Conservation (phyloP, 2,329 filamentous ascomycete genomes). For the Trichoderma semiorbis region DNA sequence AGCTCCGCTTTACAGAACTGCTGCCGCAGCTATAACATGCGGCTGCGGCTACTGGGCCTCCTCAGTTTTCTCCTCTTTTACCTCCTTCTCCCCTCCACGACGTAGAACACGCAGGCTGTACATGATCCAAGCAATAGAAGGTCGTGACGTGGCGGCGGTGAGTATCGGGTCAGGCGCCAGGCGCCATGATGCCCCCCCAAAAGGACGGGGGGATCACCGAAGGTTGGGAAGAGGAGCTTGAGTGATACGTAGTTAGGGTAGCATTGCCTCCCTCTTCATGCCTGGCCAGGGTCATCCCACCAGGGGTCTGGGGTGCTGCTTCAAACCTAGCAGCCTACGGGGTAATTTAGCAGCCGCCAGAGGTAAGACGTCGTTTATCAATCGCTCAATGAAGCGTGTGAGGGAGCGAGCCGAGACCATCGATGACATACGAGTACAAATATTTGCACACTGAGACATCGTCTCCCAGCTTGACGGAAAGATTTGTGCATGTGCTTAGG, state of each 20-base stretch:
- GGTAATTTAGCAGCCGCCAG: neutral
- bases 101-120: neutral
- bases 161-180: constrained; percentile 12
- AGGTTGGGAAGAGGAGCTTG: neutral
- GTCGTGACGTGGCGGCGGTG: constrained; percentile 20
- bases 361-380: neutral
- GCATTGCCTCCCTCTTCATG: constrained; percentile 15
- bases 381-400: neutral
- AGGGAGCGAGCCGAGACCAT: neutral
- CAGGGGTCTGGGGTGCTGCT: neutral
- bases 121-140: constrained; percentile 1
- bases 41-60: neutral
- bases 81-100: neutral
- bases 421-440: neutral
- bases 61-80: constrained; percentile 1
- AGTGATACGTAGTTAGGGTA: constrained; percentile 10
- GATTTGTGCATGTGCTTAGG: neutral
- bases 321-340: neutral
- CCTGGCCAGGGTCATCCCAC: constrained; percentile 1
- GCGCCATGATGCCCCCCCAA: constrained; percentile 1
- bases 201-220: constrained; percentile 1
- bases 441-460: neutral
- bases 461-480: neutral
- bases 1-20: neutral
- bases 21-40: neutral